Base-by-base conservation (phyloP, 2,329 filamentous ascomycete genomes). In the Proliferodiscus dingleyae region DNA sequence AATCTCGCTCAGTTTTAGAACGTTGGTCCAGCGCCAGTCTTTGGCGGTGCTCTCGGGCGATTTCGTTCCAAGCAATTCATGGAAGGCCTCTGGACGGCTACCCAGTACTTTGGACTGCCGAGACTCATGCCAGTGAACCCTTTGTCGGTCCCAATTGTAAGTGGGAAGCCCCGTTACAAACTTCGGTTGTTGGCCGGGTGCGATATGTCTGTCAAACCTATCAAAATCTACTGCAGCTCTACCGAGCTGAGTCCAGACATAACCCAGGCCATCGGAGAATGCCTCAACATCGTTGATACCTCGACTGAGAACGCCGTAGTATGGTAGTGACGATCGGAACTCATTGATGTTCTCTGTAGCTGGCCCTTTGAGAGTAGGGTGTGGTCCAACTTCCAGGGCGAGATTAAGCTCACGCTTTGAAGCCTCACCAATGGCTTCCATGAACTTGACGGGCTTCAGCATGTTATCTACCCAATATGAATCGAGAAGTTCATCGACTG, bases 401-500 rank as follows among this genome's bases (percentile, higher is more conserved):
- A 51, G 26, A 18, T 54, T 57, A 3, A 59, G 18, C 46, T 24
- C 45, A 7, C 34, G 41, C 10, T 44, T 36, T n/a, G 16, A 11
- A 21, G 34, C 37, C 11, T 37, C 36, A 29, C 43, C 41, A 0
- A 70, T 70, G 5, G 58, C 54, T 13, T 49, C 15, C 1, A 19
- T 32, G 32, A 24, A 48, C 4, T 24, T 10, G 11, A 46, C 47
- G 11, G 29, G 22, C 10, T 50, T 43, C 18, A 50, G 13, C 55
- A 75, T 58, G 44, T 75, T 75, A 6, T 60, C 52, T 1, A 18
- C 19, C 49, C 49, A 51, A 18, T 51, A 75, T 0, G 50, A 34
- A 1, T 57, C 54, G 16, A 59, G 54, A 1, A 71, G 53, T 7
- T 61, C 46, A 3, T 33, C 29, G n/a, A 19, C 19, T 13, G 36